Evolutionary conservation across 1,139 yeast genomes (phyloP), one percentile per base, ranked within the genome.

Genomic region (Zhuliangozyma blackwelliae): DNA sequence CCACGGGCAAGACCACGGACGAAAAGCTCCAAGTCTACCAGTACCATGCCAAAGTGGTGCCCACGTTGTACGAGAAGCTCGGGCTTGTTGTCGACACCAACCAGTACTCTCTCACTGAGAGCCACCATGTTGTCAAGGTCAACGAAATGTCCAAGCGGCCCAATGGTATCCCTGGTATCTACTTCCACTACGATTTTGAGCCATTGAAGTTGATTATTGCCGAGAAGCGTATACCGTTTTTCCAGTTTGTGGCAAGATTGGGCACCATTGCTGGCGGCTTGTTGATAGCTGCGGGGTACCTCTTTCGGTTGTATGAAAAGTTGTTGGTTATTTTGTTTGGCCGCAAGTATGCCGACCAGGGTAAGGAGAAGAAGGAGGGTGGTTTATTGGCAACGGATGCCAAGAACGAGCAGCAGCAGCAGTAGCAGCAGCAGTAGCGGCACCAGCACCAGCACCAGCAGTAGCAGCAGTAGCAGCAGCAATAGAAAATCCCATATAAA

Each of bases 141-240:
- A 56, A 57, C 36, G 49, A 53, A 16, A 45, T 47, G 6, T 40
- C 46, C 5, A 57, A 57, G 1, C 33, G 38, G 8, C 63, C 65
- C 0, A 52, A 50, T 28, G 72, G 68, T 8, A 55, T 72, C 3
- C 96, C 97, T 2, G 97, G 97, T 0, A 80, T 92, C 27, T 85
- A 73, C 53, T 77, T 92, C 65, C 76, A 75, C 39, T 92, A 90
- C 57, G 90, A 87, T 47, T 88, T 92, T 55, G 97, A 92, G 51
- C 94, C 97, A 4, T 77, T 92, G 31, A 75, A 82, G 37, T 70
- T 92, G 49, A 63, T 75, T 3, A 73, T 89, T 27, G 68, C 71
- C 23, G 97, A 90, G 54, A 68, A 66, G 38, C 70, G 97, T 43
- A 66, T 90, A 35, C 75, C 94, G 2, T 90, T 92, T 54, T 56